Evolutionary conservation across 352 stramenopile genomes (phyloP), one percentile per base, ranked within the genome.

Genomic region (Phytopythium oedochilum): DNA sequence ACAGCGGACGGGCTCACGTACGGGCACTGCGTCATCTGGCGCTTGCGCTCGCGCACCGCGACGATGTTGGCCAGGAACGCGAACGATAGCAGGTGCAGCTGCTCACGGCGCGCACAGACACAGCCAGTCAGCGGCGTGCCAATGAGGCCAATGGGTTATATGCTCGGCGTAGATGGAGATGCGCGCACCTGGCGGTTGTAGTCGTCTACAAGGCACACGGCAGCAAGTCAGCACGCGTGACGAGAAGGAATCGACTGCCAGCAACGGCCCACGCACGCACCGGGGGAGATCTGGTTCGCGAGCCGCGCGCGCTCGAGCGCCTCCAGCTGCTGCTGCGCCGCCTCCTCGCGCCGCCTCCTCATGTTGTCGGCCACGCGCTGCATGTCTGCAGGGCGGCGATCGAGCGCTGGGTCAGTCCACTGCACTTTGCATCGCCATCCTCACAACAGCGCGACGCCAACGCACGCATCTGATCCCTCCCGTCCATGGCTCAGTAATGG

Each of bases 11-110:
- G n/a, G n/a, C n/a, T 20, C 17, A 49, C 60, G 34, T 59, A 69
- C 65, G 65, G 63, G 31, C 58, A 70, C 25, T 63, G 63, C 31
- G 59, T 38, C 20, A 76, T 59, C 23, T 66, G 60, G 23, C 66
- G 59, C 49, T 78, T 74, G 28, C 68, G 69, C 54, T 75, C 69
- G 39, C 71, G 66, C 25, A 71, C 64, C n/a, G 71, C 71, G 63
- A 82, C 75, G 50, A 82, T 70, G 58, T 78, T 82, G 8, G 71
- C 71, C 12, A 82, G 57, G 45, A 75, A 82, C 48, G 71, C 71
- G 46, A 82, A 82, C 26, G 71, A 78, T 49, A 64, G 71, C 20
- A 82, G 38, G n/a, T 82, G 71, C 17, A 78, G 34, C 71, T 81
- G 38, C n/a, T 3, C 11, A 23, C 4, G 22, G 22, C 38, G 53